Base-by-base conservation (phyloP, 805 yeast species). In the Wickerhamiella siamensis region DNA sequence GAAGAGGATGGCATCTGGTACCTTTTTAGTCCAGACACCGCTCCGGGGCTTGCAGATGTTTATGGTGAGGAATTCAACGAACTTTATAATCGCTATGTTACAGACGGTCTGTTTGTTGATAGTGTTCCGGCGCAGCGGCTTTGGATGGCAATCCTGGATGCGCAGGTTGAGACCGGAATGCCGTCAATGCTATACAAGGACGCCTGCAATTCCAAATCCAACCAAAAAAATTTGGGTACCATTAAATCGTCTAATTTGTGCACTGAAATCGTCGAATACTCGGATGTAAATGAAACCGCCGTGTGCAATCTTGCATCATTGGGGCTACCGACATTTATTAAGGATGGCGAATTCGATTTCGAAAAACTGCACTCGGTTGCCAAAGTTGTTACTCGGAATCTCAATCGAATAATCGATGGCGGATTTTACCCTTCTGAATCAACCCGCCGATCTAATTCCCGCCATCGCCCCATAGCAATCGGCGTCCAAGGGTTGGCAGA, bases 401-500 rank as follows among this genome's bases (percentile, higher is more conserved):
- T 88, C 59, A 78, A 88, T 65, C 71, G 64, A 52, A 71, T 86
- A 43, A 87, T 88, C 43, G 96, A 88, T 61, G 72, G 78, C 47
- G 82, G 83, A 51, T 66, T 62, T 51, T 88, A 88, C 55, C 96
- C 97, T 4, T 75, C 81, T 19, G 73, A 69, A 39, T 76, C 72
- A 43, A 83, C 95, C 3, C 67, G 66, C 51, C 52, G 45, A 22
- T 80, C 94, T 6, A 88, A 88, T 56, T 60, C 71, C 65, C 71
- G 71, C 52, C 79, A 87, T 60, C 69, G 97, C 51, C 96, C 97
- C 8, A 71, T 88, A 54, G 95, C 95, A 5, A 62, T 88, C 24
- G 97, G 97, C 46, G 95, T 88, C 6, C 95, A 87, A 61, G 97
- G 97, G 39, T 68, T 88, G 36, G 94, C 96, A 17, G 96, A 88